Percentiles rank a stretch among this genome's conserved stretches.
Evolutionary conservation across 305 asterid species (phyloP).

Genomic region (Petunia hybrid): DNA sequence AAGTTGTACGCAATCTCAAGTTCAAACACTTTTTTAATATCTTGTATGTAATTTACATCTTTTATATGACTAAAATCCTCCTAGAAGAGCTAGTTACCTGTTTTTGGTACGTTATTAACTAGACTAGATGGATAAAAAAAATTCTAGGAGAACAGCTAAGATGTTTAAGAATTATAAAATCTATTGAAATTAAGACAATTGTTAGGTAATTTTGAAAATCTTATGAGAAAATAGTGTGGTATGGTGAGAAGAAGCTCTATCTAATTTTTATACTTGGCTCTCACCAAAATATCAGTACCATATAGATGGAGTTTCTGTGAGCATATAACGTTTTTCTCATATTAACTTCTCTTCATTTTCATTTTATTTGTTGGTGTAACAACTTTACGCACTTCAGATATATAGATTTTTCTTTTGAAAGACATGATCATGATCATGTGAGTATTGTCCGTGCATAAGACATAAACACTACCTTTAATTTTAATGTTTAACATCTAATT

Average conservation of each 20-base stretch:
- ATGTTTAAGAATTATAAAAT: too few relatives aligned
- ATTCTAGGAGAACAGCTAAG: too few relatives aligned
- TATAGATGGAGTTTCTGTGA: not conserved
- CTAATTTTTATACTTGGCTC: not conserved
- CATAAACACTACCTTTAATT: not conserved
- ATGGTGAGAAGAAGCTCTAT: not conserved
- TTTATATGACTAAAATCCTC: not conserved
- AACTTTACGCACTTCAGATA: too few relatives aligned
- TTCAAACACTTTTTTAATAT: too few relatives aligned
- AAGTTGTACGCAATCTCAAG: not conserved
- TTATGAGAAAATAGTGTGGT: not conserved
- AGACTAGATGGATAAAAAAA: not conserved
- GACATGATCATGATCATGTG: too few relatives aligned
- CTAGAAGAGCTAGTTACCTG: too few relatives aligned
- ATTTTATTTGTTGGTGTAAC: too few relatives aligned
- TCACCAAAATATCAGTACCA: not conserved
- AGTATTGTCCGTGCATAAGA: not conserved
- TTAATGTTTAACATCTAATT: not conserved
- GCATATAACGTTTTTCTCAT: not conserved
- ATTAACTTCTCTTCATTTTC: not conserved
- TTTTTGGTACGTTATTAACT: not conserved
- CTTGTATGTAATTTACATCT: not conserved
- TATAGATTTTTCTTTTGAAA: too few relatives aligned
- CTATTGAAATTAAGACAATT: not conserved
- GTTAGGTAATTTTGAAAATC: not conserved